Conservation (phyloP, 2,329 filamentous ascomycete genomes). For the Endothia cerciana region DNA sequence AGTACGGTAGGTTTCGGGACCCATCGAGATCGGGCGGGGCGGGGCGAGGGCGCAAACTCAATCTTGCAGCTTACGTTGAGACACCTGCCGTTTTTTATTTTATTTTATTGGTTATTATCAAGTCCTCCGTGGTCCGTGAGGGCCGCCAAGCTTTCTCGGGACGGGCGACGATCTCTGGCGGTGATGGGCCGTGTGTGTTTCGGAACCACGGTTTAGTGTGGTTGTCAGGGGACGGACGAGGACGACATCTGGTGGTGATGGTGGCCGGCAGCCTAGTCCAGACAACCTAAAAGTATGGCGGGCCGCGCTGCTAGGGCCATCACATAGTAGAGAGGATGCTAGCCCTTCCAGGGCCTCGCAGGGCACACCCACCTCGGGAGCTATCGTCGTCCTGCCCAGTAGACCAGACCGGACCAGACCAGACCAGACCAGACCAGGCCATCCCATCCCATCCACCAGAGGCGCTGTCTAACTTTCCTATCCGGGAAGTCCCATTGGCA, state of each 20-base stretch:
- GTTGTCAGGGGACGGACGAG: not conserved
- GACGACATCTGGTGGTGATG: not conserved
- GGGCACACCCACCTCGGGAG: too few species aligned
- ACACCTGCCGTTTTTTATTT: not conserved
- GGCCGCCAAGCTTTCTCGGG: not conserved
- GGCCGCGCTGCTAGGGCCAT: too few species aligned
- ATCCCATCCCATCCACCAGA: too few species aligned
- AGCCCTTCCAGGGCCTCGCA: too few species aligned
- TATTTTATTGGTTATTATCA: not conserved
- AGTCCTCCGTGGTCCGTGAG: not conserved
- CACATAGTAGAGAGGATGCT: too few species aligned
- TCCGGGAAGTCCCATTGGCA: not conserved
- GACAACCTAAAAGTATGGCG: too few species aligned
- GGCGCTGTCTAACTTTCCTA: not conserved
- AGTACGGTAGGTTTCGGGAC: not conserved
- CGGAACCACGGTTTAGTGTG: not conserved
- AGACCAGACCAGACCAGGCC: too few species aligned
- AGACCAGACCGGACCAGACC: too few species aligned
- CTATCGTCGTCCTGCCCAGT: not conserved
- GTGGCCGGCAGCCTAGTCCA: too few species aligned
- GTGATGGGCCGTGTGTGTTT: conserved; percentile 1
- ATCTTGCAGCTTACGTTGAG: not conserved
- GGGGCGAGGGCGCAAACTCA: not conserved
- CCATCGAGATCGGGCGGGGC: not conserved
- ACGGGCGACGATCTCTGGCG: conserved; percentile 1